phyloP scores from a whole-genome alignment of 306 rosid species.

The Chamaecrista fasciculata region DNA sequence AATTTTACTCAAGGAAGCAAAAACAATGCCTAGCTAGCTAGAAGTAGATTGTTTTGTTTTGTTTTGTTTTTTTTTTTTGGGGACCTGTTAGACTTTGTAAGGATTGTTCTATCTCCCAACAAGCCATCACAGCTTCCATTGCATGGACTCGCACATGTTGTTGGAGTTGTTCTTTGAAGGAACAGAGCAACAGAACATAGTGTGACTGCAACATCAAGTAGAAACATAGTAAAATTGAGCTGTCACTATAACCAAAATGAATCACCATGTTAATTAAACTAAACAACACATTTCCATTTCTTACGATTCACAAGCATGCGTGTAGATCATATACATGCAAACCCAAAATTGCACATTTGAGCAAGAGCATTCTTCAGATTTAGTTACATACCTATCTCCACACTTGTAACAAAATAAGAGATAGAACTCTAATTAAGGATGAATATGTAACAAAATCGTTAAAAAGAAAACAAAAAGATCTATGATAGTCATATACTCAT shows the following conservation, averaged over 20 bases:
- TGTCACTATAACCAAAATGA: background rate
- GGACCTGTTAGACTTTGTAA: slow-evolving; percentile 89
- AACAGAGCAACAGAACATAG: slow-evolving; percentile 85
- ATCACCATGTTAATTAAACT: background rate
- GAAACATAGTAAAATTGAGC: slow-evolving; percentile 12
- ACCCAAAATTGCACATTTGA: background rate
- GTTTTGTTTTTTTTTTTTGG: too few relatives aligned
- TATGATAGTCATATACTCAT: too few relatives aligned
- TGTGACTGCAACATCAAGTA: slow-evolving; percentile 60
- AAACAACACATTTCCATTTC: background rate
- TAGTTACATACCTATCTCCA: too few relatives aligned
- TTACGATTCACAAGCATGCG: background rate
- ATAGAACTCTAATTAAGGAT: too few relatives aligned
- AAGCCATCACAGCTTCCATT: slow-evolving; percentile 98
- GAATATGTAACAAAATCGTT: too few relatives aligned
- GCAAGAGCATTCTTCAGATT: too few relatives aligned
- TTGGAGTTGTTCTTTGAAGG: slow-evolving; percentile 91
- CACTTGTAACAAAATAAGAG: too few relatives aligned
- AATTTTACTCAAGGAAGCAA: slow-evolving; percentile 20
- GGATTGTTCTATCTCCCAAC: slow-evolving; percentile 97
- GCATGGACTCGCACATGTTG: slow-evolving; percentile 95
- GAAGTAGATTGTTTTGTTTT: too few relatives aligned
- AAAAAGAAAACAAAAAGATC: too few relatives aligned
- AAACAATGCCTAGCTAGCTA: too few relatives aligned
- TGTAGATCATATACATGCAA: background rate